Percentiles rank a stretch among this genome's conserved stretches.
Conservation (phyloP, 2,329 filamentous ascomycete genomes). For the Aspergillus sp. region DNA sequence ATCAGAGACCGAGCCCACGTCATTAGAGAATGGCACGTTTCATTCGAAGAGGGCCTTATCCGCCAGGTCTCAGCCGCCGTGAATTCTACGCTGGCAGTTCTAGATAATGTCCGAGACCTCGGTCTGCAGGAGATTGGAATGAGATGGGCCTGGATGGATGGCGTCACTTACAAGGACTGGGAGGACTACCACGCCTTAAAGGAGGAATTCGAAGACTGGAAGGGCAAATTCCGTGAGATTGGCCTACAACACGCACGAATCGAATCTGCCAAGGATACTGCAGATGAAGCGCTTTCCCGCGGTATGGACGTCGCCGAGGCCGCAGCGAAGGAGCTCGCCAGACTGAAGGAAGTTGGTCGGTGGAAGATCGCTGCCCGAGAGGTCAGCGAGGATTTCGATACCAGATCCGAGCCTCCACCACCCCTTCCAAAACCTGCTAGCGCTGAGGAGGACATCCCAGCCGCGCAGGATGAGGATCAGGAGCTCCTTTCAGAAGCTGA, state of each 20-base stretch:
- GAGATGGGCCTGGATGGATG: slow-evolving; percentile 92
- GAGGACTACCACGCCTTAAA: slow-evolving; percentile 88
- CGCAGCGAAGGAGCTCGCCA: slow-evolving; percentile 75
- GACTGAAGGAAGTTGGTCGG: slow-evolving; percentile 77
- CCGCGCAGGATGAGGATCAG: slow-evolving; percentile 10
- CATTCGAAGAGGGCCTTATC: slow-evolving; percentile 69
- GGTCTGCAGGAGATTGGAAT: slow-evolving; percentile 90
- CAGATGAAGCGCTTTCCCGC: slow-evolving; percentile 69
- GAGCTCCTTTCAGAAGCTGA: not conserved
- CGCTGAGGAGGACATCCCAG: slow-evolving; percentile 7
- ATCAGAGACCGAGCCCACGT: slow-evolving; percentile 77
- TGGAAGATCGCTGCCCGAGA: slow-evolving; percentile 82
- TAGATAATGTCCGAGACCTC: slow-evolving; percentile 78
- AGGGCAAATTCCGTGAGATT: slow-evolving; percentile 73
- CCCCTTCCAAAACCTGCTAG: slow-evolving; percentile 26
- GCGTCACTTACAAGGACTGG: slow-evolving; percentile 97
- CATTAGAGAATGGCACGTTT: slow-evolving; percentile 73
- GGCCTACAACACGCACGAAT: slow-evolving; percentile 73
- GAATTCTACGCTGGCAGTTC: slow-evolving; percentile 76
- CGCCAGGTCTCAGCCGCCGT: slow-evolving; percentile 69
- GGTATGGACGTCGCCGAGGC: slow-evolving; percentile 78
- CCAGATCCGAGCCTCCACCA: slow-evolving; percentile 50
- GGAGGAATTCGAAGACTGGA: slow-evolving; percentile 80
- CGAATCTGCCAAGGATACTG: slow-evolving; percentile 64
- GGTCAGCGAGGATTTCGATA: slow-evolving; percentile 74